Percentiles rank a stretch among this genome's conserved stretches.
Evolutionary conservation across 1,284 basidiomycete genomes (phyloP).

Genomic region (Lentinus polychrous): DNA sequence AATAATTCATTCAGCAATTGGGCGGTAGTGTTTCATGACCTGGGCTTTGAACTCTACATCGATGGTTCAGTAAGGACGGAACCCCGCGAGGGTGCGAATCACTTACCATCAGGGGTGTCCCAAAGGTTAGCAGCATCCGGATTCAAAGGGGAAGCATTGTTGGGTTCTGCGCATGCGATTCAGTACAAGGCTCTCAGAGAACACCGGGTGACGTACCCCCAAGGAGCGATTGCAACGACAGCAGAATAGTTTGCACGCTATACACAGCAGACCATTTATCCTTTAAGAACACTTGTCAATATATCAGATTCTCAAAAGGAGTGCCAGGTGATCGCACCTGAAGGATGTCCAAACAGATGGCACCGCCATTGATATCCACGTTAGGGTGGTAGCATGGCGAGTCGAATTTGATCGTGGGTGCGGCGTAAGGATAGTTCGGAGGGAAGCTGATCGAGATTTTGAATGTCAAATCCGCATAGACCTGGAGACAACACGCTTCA

Average conservation of each 20-base stretch:
- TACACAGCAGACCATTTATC: slow-evolving; percentile 90
- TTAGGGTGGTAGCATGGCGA: slow-evolving; percentile 85
- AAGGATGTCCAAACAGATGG: slow-evolving; percentile 81
- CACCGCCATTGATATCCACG: slow-evolving; percentile 70
- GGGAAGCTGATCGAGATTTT: slow-evolving; percentile 79
- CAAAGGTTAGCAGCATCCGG: slow-evolving; percentile 75
- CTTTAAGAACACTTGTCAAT: slow-evolving; percentile 30
- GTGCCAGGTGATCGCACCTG: slow-evolving; percentile 39
- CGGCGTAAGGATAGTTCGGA: slow-evolving; percentile 76
- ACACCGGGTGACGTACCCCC: slow-evolving; percentile 48
- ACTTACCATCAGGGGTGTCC: slow-evolving; percentile 58
- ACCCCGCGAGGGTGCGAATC: background rate
- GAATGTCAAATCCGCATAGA: slow-evolving; percentile 72
- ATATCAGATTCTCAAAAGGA: background rate
- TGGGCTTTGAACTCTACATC: slow-evolving; percentile 61
- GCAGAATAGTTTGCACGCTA: slow-evolving; percentile 79
- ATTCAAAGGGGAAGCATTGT: slow-evolving; percentile 84
- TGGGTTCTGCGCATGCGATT: slow-evolving; percentile 57
- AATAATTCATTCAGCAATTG: slow-evolving; percentile 33
- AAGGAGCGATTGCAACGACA: slow-evolving; percentile 80
- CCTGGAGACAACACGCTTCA: slow-evolving; percentile 32
- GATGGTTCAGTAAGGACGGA: background rate
- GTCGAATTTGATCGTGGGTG: slow-evolving; percentile 76
- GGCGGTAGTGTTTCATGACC: slow-evolving; percentile 68
- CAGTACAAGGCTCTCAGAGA: slow-evolving; percentile 4